Percentiles rank a stretch among this genome's conserved stretches.
phyloP scores from a whole-genome alignment of 1,284 basidiomycete genomes.

The Exobasidium rhododendri region DNA sequence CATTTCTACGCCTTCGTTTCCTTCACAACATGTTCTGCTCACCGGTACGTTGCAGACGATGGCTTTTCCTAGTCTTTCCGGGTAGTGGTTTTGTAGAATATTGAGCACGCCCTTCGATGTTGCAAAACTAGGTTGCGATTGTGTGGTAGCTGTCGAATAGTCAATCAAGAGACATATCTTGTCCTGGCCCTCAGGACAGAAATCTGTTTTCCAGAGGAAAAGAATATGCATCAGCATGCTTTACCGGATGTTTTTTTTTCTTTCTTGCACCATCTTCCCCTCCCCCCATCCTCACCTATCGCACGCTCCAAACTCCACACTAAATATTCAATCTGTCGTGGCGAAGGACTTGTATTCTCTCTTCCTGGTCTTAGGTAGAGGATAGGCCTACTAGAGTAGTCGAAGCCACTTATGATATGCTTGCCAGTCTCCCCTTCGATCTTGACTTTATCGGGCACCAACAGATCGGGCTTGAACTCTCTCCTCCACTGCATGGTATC shows the following conservation, averaged over 20 bases:
- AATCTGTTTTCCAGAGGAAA: too few species aligned
- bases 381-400: conserved; percentile 41
- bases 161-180: conserved; percentile 47
- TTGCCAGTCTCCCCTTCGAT: conserved; percentile 48
- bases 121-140: conserved; percentile 38
- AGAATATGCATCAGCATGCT: too few species aligned
- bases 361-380: conserved; percentile 48
- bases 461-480: conserved; percentile 45
- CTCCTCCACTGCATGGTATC: conserved; percentile 50
- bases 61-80: conserved; percentile 80
- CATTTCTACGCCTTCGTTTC: background rate
- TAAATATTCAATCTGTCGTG: conserved; percentile 46
- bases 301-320: conserved; percentile 50
- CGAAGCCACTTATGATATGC: conserved; percentile 48
- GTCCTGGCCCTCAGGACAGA: conserved; percentile 41
- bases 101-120: conserved; percentile 62
- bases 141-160: conserved; percentile 32
- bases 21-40: conserved; percentile 17
- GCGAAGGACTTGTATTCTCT: conserved; percentile 46
- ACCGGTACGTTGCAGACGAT: conserved; percentile 76
- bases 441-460: conserved; percentile 40
- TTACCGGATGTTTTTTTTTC: too few species aligned
- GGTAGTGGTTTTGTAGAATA: conserved; percentile 87
- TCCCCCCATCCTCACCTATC: conserved; percentile 22
- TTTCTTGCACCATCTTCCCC: too few species aligned